Percentiles rank a stretch among this genome's conserved stretches.
These are phyloP conservation scores for Linderina pennispora DNA, from an alignment of 192 early-diverging fungal genomes.

Conservation along the genomic window DNA sequence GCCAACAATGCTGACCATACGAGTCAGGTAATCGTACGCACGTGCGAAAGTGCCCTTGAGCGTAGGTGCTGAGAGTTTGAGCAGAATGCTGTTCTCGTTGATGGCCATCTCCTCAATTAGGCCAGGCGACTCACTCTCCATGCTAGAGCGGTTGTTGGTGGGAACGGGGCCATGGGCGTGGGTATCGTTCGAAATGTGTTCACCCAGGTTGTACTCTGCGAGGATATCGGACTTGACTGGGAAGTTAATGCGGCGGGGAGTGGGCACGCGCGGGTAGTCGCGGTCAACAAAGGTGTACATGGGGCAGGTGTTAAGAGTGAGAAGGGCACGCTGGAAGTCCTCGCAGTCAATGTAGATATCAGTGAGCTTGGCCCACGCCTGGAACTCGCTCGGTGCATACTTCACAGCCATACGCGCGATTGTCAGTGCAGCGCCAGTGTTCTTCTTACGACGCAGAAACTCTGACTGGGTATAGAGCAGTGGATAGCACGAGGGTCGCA, in stretches of 20 bases:
- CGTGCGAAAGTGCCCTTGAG: slow-evolving; percentile 90
- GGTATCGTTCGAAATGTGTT: slow-evolving; percentile 20
- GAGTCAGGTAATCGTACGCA: slow-evolving; percentile 80
- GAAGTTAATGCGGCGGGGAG: slow-evolving; percentile 80
- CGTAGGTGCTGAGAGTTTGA: slow-evolving; percentile 80
- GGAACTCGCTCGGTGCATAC: slow-evolving; percentile 90
- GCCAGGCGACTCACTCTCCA: slow-evolving; percentile 31
- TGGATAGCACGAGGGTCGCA: slow-evolving; percentile 68
- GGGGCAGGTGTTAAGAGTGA: slow-evolving; percentile 96
- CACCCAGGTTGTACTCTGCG: slow-evolving; percentile 41
- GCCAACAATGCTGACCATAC: slow-evolving; percentile 75
- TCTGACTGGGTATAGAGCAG: slow-evolving; percentile 87
- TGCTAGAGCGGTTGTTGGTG: slow-evolving; percentile 15
- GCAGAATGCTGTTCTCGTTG: slow-evolving; percentile 52
- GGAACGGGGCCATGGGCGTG: slow-evolving; percentile 28
- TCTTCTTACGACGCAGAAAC: slow-evolving; percentile 75
- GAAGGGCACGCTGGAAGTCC: slow-evolving; percentile 76
- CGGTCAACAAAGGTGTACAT: slow-evolving; percentile 93
- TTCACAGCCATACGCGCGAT: slow-evolving; percentile 92
- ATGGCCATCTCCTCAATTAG: slow-evolving; percentile 31
- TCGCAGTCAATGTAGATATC: slow-evolving; percentile 84
- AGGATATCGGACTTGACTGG: slow-evolving; percentile 79
- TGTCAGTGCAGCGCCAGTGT: slow-evolving; percentile 70
- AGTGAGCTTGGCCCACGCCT: slow-evolving; percentile 93
- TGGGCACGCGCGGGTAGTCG: slow-evolving; percentile 87